These are phyloP conservation scores for Podaxis carcinomalis DNA, from an alignment of 768 basidiomycete genomes.

Conservation along the genomic window DNA sequence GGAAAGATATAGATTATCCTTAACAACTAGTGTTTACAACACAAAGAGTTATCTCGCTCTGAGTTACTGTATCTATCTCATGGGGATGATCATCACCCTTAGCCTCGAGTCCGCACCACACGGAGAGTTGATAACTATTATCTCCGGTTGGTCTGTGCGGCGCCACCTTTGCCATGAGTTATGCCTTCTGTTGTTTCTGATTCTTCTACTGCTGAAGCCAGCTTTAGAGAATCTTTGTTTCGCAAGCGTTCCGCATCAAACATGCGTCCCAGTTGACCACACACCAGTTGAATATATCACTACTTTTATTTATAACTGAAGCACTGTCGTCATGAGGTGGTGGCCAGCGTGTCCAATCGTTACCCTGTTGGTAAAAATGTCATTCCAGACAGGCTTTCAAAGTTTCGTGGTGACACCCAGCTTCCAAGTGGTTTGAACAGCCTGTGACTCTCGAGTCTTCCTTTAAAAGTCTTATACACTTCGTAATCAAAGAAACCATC, in stretches of 20 bases:
- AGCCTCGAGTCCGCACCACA: background rate
- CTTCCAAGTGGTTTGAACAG: background rate
- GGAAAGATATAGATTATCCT: too few relatives aligned
- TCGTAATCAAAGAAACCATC: background rate
- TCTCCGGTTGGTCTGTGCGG: slow-evolving; percentile 1
- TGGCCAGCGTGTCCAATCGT: background rate
- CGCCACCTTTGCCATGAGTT: background rate
- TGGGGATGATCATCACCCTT: background rate
- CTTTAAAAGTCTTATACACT: background rate
- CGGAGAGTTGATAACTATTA: slow-evolving; percentile 6
- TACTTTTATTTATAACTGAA: background rate
- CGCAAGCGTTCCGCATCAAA: background rate
- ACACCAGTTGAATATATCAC: background rate
- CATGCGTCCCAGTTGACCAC: background rate
- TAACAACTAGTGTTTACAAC: too few relatives aligned
- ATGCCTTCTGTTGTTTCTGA: slow-evolving; percentile 2
- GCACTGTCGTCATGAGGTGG: background rate
- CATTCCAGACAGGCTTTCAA: background rate
- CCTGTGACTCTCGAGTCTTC: background rate
- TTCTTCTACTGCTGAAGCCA: background rate
- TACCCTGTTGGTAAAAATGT: background rate
- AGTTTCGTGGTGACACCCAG: background rate
- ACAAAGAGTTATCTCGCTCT: too few relatives aligned
- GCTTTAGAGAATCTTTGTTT: background rate
- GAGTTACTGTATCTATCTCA: too few relatives aligned